Conservation (phyloP, 2,329 filamentous ascomycete species). For the Emergomyces africanus region DNA sequence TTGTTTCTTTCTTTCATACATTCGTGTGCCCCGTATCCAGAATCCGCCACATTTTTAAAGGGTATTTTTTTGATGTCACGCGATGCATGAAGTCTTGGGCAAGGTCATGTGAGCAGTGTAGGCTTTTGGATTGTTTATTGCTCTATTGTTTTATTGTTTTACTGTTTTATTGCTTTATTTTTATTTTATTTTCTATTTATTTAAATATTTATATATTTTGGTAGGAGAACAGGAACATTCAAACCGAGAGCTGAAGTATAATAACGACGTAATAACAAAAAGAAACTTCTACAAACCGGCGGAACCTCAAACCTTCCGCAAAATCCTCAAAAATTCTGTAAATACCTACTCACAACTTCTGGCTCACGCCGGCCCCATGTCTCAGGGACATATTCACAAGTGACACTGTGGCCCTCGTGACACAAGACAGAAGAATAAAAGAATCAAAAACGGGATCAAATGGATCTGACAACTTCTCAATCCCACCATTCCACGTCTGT, state of each 20-base stretch:
- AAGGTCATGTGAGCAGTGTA: no score
- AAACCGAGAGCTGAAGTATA: neutral
- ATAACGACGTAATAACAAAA: neutral
- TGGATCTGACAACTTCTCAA: neutral
- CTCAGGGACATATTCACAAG: neutral
- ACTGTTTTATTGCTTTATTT: no score
- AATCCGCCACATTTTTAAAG: no score
- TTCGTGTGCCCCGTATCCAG: neutral
- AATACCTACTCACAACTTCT: neutral
- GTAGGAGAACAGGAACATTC: neutral
- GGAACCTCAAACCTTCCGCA: neutral
- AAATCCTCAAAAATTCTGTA: neutral
- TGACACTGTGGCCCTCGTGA: neutral
- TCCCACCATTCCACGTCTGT: conserved; percentile 7
- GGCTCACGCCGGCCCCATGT: neutral
- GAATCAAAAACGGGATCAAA: neutral
- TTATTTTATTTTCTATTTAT: neutral
- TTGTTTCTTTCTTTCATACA: neutral
- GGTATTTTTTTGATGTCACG: neutral
- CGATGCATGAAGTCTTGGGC: no score
- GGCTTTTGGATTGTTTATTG: no score
- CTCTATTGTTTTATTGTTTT: no score
- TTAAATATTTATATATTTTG: no score
- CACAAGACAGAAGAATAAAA: neutral
- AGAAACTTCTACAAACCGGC: neutral